A percentile compares a stretch with the other conserved stretches of the same genome.
These are phyloP conservation scores for Fusarium sp. DNA, from an alignment of 2,329 filamentous ascomycete species.

Conservation along the genomic window DNA sequence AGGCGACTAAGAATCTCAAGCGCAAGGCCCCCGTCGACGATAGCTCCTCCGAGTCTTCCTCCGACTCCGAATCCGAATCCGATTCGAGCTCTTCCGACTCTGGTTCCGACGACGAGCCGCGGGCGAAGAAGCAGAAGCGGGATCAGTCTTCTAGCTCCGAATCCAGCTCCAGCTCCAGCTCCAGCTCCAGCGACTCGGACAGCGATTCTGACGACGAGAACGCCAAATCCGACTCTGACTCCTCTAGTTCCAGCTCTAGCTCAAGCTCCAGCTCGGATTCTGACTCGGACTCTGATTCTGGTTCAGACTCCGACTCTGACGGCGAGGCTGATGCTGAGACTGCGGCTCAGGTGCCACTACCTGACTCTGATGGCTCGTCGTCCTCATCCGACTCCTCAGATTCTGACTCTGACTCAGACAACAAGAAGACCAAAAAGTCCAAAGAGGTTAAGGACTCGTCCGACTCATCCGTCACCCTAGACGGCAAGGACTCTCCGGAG, in stretches of 20 bases:
- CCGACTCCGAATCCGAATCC: constrained; percentile 54
- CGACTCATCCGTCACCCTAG: constrained; percentile 64
- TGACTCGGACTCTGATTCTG: constrained; percentile 55
- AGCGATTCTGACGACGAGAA: constrained; percentile 51
- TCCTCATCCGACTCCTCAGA: constrained; percentile 47
- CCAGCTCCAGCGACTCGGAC: constrained; percentile 46
- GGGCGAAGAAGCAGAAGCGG: constrained; percentile 65
- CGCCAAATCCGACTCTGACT: constrained; percentile 52
- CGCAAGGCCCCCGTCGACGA: constrained; percentile 54
- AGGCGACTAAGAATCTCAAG: constrained; percentile 51
- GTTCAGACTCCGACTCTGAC: constrained; percentile 52
- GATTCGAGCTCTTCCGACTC: constrained; percentile 45
- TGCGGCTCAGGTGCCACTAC: constrained; percentile 57
- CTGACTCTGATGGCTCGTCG: constrained; percentile 55
- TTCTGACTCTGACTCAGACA: constrained; percentile 49
- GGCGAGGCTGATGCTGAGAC: constrained; percentile 54
- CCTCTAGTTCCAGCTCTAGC: constrained; percentile 36
- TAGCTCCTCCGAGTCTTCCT: constrained; percentile 51
- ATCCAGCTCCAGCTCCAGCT: constrained; percentile 49
- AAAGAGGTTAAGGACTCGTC: constrained; percentile 50
- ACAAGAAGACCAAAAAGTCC: constrained; percentile 35
- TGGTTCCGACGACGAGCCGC: constrained; percentile 58
- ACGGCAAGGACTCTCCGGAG: constrained; percentile 59
- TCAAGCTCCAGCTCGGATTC: constrained; percentile 42
- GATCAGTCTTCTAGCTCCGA: constrained; percentile 35